Conservation (phyloP, 2,329 filamentous ascomycete species). For the Capronia epimyces region DNA sequence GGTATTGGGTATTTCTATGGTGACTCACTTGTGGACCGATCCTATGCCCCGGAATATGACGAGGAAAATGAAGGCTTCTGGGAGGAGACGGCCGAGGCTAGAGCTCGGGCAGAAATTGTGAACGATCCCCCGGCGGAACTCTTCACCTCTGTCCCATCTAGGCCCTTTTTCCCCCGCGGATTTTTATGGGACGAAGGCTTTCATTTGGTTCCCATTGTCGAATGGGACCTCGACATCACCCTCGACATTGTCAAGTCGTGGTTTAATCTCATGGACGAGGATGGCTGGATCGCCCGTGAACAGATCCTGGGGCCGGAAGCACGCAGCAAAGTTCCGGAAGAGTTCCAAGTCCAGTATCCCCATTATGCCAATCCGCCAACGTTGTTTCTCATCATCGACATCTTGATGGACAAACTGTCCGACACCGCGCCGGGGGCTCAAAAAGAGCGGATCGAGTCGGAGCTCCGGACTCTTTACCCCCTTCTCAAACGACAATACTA, state of each 20-base stretch:
- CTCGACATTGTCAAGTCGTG: conserved; percentile 87
- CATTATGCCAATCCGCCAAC: conserved; percentile 97
- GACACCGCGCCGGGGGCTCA: conserved; percentile 30
- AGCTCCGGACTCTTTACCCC: conserved; percentile 70
- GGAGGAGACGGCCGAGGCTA: conserved; percentile 80
- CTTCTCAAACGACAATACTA: conserved; percentile 81
- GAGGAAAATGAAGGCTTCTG: conserved; percentile 95
- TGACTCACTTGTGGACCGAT: conserved; percentile 79
- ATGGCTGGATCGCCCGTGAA: conserved; percentile 95
- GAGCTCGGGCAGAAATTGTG: conserved; percentile 61
- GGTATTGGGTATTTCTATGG: conserved; percentile 96
- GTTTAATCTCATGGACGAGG: conserved; percentile 92
- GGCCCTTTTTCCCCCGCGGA: conserved; percentile 91
- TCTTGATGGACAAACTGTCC: conserved; percentile 70
- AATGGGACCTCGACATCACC: conserved; percentile 89
- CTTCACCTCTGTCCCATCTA: conserved; percentile 84
- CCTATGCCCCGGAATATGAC: conserved; percentile 85
- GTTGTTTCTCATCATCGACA: conserved; percentile 80
- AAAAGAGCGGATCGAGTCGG: conserved; percentile 28
- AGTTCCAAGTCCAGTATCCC: conserved; percentile 94
- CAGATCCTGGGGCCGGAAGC: conserved; percentile 91
- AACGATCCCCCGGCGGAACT: conserved; percentile 80
- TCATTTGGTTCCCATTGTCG: conserved; percentile 81
- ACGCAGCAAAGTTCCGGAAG: conserved; percentile 83
- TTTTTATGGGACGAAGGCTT: conserved; percentile 99